These are phyloP conservation scores for Brassica nigra DNA, from an alignment of 345 rosid genomes.

Conservation along the genomic window DNA sequence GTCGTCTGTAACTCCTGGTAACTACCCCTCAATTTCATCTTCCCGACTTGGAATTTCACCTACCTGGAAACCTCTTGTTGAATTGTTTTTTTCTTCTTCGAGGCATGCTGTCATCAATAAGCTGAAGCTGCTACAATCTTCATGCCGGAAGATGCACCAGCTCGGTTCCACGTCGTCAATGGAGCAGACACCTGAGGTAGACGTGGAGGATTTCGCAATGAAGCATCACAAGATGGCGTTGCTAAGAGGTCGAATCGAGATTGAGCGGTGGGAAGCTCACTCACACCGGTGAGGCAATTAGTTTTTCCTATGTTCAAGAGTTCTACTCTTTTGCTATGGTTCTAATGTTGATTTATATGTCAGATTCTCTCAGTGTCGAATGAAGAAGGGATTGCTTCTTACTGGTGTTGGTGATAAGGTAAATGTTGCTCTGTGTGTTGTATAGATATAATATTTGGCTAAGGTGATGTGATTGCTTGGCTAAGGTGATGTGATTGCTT, in stretches of 20 bases:
- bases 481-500: constrained; percentile 6
- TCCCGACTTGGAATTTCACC: neutral
- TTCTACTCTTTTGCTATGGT: neutral
- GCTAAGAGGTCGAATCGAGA: constrained; percentile 45
- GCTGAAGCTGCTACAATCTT: constrained; percentile 56
- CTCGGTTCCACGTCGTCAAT: constrained; percentile 36
- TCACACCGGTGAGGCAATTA: constrained; percentile 54
- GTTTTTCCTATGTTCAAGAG: no score
- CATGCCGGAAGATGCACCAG: constrained; percentile 50
- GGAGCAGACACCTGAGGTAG: constrained; percentile 43
- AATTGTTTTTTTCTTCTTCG: neutral
- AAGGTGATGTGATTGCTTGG: constrained; percentile 11
- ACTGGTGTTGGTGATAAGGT: constrained; percentile 98
- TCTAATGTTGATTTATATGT: constrained; percentile 31
- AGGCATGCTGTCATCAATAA: constrained; percentile 61
- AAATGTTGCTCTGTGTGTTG: neutral
- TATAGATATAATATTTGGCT: neutral
- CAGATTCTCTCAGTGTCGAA: constrained; percentile 81
- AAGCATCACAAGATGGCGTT: constrained; percentile 62
- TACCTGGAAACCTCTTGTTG: neutral
- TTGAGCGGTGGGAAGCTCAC: constrained; percentile 86
- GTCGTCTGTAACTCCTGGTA: constrained; percentile 85
- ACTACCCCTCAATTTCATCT: neutral
- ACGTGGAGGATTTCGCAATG: constrained; percentile 63
- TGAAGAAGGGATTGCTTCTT: constrained; percentile 79